Base-by-base conservation (phyloP, 352 stramenopile species). In the Phytophthora foliorum region DNA sequence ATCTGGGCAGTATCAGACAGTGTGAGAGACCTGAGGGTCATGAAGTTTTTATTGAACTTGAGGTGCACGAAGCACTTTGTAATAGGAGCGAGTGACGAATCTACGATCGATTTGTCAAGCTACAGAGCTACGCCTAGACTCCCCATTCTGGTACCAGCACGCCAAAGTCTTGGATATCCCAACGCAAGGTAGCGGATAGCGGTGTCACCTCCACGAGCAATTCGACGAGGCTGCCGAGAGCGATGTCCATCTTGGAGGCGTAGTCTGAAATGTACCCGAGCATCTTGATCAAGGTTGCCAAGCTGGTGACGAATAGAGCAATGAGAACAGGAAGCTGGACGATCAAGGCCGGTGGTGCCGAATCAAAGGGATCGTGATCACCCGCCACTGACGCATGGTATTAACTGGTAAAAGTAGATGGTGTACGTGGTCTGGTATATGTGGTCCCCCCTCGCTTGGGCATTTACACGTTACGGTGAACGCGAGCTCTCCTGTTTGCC, bases 111-210 rank as follows among this genome's bases (percentile, higher is more conserved):
- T 41, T 63, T 36, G 31, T 25, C 16, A 19, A 14, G 46, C 41
- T 45, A 10, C 3, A 41, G n/a, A 17, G 29, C 27, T 27, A 9
- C 38, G 8, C 16, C 29, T 63, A 53, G 24, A 27, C 13, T 7
- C 41, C 32, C 52, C 61, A 69, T 46, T 69, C 61, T 10, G 61
- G 61, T 14, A 69, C 32, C 9, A 69, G 61, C 22, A 41, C 10
- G 1, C 61, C 51, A 19, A 69, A 46, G 22, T 63, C 61, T 31
- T 44, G 29, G 44, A 69, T 42, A 9, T 69, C 42, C 52, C 51
- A 63, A 24, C 29, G 36, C 22, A 60, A 48, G 45, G 57, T 53
- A 38, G 27, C 41, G n/a, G 52, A 56, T 4, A 69, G 22, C 8
- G 42, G 41, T 13, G 53, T 41, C 10, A 57, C 16, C 24, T 54